Evolutionary conservation across 2,329 filamentous ascomycete species (phyloP).

Genomic region (Pezicula carpinea): DNA sequence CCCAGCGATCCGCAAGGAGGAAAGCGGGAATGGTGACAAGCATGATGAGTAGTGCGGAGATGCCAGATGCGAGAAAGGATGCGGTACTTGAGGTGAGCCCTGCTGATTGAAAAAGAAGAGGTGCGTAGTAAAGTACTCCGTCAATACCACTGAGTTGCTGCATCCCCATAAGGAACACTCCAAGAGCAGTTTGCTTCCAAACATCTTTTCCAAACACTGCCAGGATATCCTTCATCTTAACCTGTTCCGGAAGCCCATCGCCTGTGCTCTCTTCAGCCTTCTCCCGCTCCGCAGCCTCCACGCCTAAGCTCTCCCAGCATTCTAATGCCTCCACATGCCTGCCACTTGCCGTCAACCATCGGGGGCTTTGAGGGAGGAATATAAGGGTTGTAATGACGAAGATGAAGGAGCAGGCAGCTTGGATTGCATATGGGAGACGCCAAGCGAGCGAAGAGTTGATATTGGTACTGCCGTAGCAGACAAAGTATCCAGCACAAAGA

Average conservation of each 20-base stretch:
- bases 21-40: slow-evolving; percentile 51
- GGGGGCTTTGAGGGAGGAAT: slow-evolving; percentile 48
- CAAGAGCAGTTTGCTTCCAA: slow-evolving; percentile 43
- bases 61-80: slow-evolving; percentile 56
- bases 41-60: slow-evolving; percentile 55
- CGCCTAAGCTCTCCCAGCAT: slow-evolving; percentile 29
- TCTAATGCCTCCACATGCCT: slow-evolving; percentile 39
- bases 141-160: slow-evolving; percentile 60
- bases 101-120: slow-evolving; percentile 54
- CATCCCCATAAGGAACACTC: slow-evolving; percentile 53
- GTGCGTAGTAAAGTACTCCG: slow-evolving; percentile 59
- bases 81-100: slow-evolving; percentile 49
- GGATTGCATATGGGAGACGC: slow-evolving; percentile 50
- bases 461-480: slow-evolving; percentile 49
- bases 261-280: slow-evolving; percentile 15
- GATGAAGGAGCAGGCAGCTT: slow-evolving; percentile 35
- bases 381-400: slow-evolving; percentile 35
- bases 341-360: slow-evolving; percentile 50
- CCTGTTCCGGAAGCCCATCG: slow-evolving; percentile 5
- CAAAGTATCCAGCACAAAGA: slow-evolving; percentile 52
- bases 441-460: slow-evolving; percentile 46
- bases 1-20: slow-evolving; percentile 52
- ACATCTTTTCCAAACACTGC: slow-evolving; percentile 35
- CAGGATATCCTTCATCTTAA: slow-evolving; percentile 16
- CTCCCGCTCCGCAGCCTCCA: slow-evolving; percentile 20